Evolutionary conservation across 2,329 filamentous ascomycete genomes (phyloP), one percentile per base, ranked within the genome.

Genomic region (Ophiocordyceps sinensis): DNA sequence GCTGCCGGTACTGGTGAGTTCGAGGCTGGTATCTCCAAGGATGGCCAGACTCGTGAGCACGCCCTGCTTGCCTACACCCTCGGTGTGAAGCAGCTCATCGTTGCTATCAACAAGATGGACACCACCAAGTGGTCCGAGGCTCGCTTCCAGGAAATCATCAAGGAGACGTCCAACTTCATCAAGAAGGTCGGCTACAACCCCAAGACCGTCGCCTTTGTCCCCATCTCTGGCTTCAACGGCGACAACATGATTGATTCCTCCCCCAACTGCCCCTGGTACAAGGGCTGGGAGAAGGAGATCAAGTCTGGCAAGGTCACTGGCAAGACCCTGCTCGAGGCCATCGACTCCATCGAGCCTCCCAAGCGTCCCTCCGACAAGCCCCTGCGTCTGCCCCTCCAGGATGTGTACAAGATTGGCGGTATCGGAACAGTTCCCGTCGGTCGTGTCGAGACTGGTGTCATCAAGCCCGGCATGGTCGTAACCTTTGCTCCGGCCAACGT

Each of bases 11-110:
- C 87, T 86, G 91, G 91, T 95, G 91, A 98, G 82, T 98, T 98
- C 82, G 91, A 98, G 82, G 91, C 91, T 83, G 91, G 91, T 96
- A 98, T 98, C 85, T 96, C 91, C 82, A 98, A 98, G 86, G 91
- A 96, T 86, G 91, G 91, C 71, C 91, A 98, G 85, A 98, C 91
- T 60, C 91, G 91, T 85, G 91, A 98, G 87, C 91, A 98, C 85
- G 91, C 91, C 73, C 85, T 98, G 62, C 88, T 98, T 65, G 89
- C 91, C 70, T 96, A 91, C 85, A 96, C 91, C 70, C 85, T 98
- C 50, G 91, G 91, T 91, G 91, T 98, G 64, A 89, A 85, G 79
- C 89, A 98, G 81, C 86, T 98, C 77, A 96, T 98, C 65, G 89
- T 96, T 61, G 91, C 91, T 74, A 93, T 96, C 82, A 98, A 98